A percentile compares a stretch with the other conserved stretches of the same genome.
Evolutionary conservation across 129 eudicot genomes (phyloP).

Genomic region (Centella asiatica): DNA sequence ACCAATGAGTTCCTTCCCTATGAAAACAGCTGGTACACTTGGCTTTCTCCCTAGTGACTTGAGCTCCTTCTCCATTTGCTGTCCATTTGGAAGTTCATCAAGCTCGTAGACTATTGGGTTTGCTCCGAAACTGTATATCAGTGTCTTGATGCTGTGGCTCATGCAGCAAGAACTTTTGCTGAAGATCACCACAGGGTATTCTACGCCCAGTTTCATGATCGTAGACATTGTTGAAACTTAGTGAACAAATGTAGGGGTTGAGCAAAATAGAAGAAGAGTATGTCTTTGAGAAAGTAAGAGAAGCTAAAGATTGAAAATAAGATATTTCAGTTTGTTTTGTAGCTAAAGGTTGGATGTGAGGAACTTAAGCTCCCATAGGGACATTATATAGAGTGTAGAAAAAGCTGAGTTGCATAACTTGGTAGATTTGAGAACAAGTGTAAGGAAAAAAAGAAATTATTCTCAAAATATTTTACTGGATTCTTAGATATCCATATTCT

Average conservation of each 20-base stretch:
- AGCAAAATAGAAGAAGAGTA: not conserved
- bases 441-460: not conserved
- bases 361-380: conserved; percentile 3
- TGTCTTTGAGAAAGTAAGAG: not conserved
- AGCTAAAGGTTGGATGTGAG: conserved; percentile 3
- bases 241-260: not conserved
- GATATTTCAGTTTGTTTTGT: conserved; percentile 2
- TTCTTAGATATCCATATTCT: not conserved
- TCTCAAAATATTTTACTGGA: not conserved
- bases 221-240: conserved; percentile 25
- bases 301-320: not conserved
- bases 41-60: conserved; percentile 40
- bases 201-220: conserved; percentile 31
- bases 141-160: conserved; percentile 53
- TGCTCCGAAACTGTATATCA: conserved; percentile 65
- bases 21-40: conserved; percentile 20
- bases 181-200: conserved; percentile 59
- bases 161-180: conserved; percentile 62
- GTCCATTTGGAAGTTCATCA: conserved; percentile 52
- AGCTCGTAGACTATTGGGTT: conserved; percentile 62
- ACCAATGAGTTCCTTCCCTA: conserved; percentile 34
- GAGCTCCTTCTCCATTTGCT: conserved; percentile 46
- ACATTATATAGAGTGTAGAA: conserved; percentile 17
- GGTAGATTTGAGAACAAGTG: not conserved
- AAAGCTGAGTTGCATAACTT: not conserved